Base-by-base conservation (phyloP, 2,329 filamentous ascomycete species). In the Trichocomaceae sp. region DNA sequence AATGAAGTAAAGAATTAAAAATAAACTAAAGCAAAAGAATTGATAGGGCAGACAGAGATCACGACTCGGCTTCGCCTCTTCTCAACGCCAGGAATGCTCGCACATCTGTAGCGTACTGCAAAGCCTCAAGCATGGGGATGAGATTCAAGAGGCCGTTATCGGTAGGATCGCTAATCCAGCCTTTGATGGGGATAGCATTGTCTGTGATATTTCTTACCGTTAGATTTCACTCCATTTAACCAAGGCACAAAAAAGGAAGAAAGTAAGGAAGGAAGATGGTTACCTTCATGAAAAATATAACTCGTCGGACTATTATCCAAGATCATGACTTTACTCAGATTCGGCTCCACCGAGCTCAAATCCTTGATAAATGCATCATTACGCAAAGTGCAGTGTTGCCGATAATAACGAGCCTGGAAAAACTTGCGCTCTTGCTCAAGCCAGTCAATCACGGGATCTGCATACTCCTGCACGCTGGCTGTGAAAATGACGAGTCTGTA, bases 361-460 rank as follows among this genome's bases (percentile, higher is more conserved):
- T 99, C 93, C 72, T 99, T 99, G 78, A 99, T 97, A 68, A 96
- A 99, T 31, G 92, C 91, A 49, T 92, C 92, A 64, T 96, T 93
- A 52, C 93, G 83, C 68, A 90, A 90, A 20, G 93, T 97, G 77
- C 93, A 99, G 72, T 99, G 92, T 70, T 99, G 93, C 54, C 93
- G 83, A 73, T 99, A 99, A 75, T 93, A 97, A 62, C 93, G 80
- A 41, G 86, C 89, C 35, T 88, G 87, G 73, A 99, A 99, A 76
- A 90, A 97, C 74, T 97, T 97, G 65, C 91, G 85, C 73, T 99
- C 93, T 62, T 90, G 85, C 74, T 99, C 93, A 57, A 99, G 81
- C 90, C 91, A 97, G 78, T 99, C 93, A 68, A 99, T 97, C 55
- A 99, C 93, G 0, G 93, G 93, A 71, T 99, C 93, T 55, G 93